Conservation (phyloP, 495 filamentous ascomycete genomes). For the Penicillium flavigenum region DNA sequence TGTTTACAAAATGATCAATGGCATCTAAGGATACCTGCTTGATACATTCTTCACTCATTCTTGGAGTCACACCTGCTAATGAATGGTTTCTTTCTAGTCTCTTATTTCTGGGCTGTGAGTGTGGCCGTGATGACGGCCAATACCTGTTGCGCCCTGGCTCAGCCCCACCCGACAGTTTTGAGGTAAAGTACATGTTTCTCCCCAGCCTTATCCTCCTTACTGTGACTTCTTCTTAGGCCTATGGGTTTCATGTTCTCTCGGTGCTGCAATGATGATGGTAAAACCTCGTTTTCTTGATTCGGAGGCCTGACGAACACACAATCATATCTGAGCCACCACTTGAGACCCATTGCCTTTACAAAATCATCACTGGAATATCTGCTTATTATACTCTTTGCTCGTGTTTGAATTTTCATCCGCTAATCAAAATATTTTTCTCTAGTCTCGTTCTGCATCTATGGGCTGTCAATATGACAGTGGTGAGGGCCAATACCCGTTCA, state of each 20-base stretch:
- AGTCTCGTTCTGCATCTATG: background rate
- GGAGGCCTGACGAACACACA: too few species aligned
- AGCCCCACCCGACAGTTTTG: too few species aligned
- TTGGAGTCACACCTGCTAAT: background rate
- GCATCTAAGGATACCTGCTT: too few species aligned
- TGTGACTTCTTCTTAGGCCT: background rate
- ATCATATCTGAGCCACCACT: background rate
- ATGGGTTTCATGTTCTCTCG: background rate
- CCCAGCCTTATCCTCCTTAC: background rate
- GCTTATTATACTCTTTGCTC: too few species aligned
- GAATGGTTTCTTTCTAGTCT: background rate
- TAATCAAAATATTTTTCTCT: background rate
- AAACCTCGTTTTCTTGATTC: too few species aligned
- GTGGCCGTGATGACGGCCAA: background rate
- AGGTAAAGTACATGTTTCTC: too few species aligned
- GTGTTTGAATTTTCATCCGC: background rate
- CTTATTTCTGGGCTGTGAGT: background rate
- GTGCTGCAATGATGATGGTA: too few species aligned
- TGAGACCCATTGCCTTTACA: background rate
- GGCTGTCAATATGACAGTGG: background rate
- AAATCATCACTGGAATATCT: background rate
- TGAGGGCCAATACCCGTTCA: background rate
- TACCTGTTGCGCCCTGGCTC: background rate
- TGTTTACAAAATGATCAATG: background rate
- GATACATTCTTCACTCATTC: background rate